Conservation (phyloP, 345 rosid species). For the Brassica rapa region DNA sequence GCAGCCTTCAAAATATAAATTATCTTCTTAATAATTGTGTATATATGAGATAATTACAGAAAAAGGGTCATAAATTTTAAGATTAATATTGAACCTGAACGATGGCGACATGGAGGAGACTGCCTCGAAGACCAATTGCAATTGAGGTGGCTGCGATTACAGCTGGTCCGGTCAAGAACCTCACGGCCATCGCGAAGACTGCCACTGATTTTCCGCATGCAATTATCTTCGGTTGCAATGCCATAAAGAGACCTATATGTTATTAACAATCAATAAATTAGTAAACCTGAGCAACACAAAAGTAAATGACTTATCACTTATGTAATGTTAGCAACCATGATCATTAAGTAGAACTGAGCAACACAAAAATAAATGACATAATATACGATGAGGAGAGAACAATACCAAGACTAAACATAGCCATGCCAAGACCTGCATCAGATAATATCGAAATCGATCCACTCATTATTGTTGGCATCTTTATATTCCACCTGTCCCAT, state of each 20-base stretch:
- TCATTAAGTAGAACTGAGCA: neutral
- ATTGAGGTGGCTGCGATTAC: conserved; percentile 86
- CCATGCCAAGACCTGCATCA: conserved; percentile 86
- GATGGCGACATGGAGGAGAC: conserved; percentile 70
- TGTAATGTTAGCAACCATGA: neutral
- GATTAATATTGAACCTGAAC: conserved; percentile 52
- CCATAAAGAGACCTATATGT: conserved; percentile 73
- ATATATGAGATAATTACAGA: neutral
- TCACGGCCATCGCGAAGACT: conserved; percentile 74
- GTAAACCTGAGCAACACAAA: neutral
- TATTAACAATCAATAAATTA: neutral
- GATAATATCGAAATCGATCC: conserved; percentile 77
- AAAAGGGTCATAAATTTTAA: neutral
- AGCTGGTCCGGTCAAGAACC: conserved; percentile 83
- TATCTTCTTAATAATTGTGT: neutral
- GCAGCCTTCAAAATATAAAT: conserved; percentile 53
- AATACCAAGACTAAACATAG: conserved; percentile 78
- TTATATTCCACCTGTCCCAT: conserved; percentile 60
- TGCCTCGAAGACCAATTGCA: conserved; percentile 74
- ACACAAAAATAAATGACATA: neutral
- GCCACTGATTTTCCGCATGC: conserved; percentile 87
- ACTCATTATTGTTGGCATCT: conserved; percentile 66
- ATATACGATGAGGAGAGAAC: neutral
- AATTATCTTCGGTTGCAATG: conserved; percentile 75
- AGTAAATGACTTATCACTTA: neutral